Evolutionary conservation across 2,329 filamentous ascomycete species (phyloP).

Genomic region (Alternaria metachromatica): DNA sequence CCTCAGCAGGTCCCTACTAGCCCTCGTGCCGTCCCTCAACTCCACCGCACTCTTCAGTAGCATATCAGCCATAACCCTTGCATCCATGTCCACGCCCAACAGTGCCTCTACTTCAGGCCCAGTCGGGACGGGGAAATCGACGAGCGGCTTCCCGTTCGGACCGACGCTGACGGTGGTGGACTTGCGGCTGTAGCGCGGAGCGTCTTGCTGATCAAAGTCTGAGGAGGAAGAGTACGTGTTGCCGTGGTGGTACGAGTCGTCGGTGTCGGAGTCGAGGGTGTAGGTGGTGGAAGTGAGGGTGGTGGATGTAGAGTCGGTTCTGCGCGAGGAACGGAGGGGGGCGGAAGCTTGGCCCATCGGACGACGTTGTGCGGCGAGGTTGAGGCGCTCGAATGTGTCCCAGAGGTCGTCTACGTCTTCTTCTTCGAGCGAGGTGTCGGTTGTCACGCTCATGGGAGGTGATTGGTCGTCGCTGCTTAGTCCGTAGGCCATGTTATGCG

Average conservation of each 20-base stretch:
- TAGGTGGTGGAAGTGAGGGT: conserved; percentile 8
- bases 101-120: conserved; percentile 40
- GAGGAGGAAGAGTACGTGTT: conserved; percentile 28
- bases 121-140: conserved; percentile 43
- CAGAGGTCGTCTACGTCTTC: conserved; percentile 47
- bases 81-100: conserved; percentile 27
- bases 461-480: conserved; percentile 41
- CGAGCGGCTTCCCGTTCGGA: conserved; percentile 40
- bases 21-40: conserved; percentile 38
- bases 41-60: conserved; percentile 41
- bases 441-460: conserved; percentile 39
- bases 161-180: conserved; percentile 34
- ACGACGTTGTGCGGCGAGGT: conserved; percentile 16
- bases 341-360: conserved; percentile 17
- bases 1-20: conserved; percentile 39
- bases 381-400: conserved; percentile 39
- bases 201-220: conserved; percentile 21
- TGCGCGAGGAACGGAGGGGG: conserved; percentile 19
- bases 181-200: conserved; percentile 16
- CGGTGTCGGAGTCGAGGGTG: conserved; percentile 6
- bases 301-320: conserved; percentile 26
- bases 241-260: conserved; percentile 23
- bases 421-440: conserved; percentile 41
- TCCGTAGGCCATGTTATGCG: conserved; percentile 40
- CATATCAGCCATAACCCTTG: conserved; percentile 28